phyloP scores from a whole-genome alignment of 108 stramenopile species.

The Conticribra guillardii region DNA sequence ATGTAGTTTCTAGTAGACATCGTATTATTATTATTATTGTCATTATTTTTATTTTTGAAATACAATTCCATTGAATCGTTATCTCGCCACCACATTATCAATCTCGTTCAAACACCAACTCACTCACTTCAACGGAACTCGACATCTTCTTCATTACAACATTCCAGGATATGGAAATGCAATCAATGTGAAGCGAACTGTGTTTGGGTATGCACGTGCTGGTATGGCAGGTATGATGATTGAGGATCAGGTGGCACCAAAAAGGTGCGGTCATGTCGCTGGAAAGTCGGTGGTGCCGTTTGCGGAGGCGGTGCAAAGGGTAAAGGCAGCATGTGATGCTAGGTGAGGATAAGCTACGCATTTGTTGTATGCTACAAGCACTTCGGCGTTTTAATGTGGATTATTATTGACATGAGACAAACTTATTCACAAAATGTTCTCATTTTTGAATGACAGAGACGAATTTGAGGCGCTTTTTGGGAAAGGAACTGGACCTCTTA shows the following conservation, averaged over 20 bases:
- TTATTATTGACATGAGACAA: neutral
- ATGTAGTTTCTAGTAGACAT: too few species aligned
- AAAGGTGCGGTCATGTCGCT: slow-evolving; percentile 95
- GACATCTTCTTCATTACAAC: too few species aligned
- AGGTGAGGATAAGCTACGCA: slow-evolving; percentile 59
- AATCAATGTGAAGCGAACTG: slow-evolving; percentile 90
- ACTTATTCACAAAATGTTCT: neutral
- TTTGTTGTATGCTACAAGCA: too few species aligned
- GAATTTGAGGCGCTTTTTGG: slow-evolving; percentile 82
- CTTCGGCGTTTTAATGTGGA: neutral
- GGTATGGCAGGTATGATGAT: slow-evolving; percentile 98
- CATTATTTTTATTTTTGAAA: too few species aligned
- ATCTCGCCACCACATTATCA: too few species aligned
- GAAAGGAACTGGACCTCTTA: slow-evolving; percentile 76
- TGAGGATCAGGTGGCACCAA: slow-evolving; percentile 94
- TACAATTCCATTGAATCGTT: too few species aligned
- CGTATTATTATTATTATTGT: too few species aligned
- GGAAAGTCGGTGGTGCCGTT: slow-evolving; percentile 90
- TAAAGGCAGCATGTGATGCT: slow-evolving; percentile 94
- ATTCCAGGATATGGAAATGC: slow-evolving; percentile 98
- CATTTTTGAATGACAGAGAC: slow-evolving; percentile 51
- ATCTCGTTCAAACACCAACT: too few species aligned
- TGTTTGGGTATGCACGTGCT: slow-evolving; percentile 85
- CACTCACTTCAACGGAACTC: too few species aligned
- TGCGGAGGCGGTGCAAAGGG: slow-evolving; percentile 87